Percentiles rank a stretch among this genome's conserved stretches.
These are phyloP conservation scores for Paracamarosporium sp. DNA, from an alignment of 2,329 filamentous ascomycete genomes.

Conservation along the genomic window DNA sequence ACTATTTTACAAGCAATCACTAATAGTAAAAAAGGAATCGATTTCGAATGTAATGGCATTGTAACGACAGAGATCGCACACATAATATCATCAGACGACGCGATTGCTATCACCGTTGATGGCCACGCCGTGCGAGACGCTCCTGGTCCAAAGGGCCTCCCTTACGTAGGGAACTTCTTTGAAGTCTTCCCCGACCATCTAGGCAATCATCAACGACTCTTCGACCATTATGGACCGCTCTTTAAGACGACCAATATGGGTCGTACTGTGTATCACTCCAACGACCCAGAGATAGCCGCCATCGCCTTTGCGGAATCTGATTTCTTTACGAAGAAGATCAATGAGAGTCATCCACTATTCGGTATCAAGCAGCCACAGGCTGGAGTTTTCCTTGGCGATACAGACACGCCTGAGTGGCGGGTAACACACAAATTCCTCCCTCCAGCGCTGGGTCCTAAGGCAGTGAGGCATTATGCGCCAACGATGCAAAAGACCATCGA, in stretches of 20 bases:
- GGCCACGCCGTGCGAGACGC: constrained; percentile 54
- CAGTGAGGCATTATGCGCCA: constrained; percentile 66
- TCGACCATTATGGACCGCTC: constrained; percentile 47
- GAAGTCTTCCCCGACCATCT: constrained; percentile 51
- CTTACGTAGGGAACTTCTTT: constrained; percentile 46
- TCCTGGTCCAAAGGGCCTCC: constrained; percentile 47
- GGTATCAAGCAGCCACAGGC: constrained; percentile 40
- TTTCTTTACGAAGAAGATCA: constrained; percentile 53
- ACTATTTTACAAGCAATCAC: constrained; percentile 7
- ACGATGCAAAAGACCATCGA: constrained; percentile 64
- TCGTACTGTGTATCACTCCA: constrained; percentile 40
- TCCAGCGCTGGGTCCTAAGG: constrained; percentile 65
- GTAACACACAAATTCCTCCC: constrained; percentile 68
- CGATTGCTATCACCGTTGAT: constrained; percentile 54
- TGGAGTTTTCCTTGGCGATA: constrained; percentile 51
- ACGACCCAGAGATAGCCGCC: constrained; percentile 44
- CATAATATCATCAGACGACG: constrained; percentile 16
- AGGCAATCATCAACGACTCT: constrained; percentile 51
- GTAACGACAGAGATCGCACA: constrained; percentile 13
- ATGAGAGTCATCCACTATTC: constrained; percentile 35
- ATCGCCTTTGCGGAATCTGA: constrained; percentile 42
- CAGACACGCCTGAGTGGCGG: constrained; percentile 58
- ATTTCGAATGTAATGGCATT: constrained; percentile 15
- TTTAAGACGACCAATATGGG: constrained; percentile 49
- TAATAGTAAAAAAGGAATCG: constrained; percentile 14